Conservation (phyloP, 192 early-diverging fungal genomes). For the Podila verticillata region DNA sequence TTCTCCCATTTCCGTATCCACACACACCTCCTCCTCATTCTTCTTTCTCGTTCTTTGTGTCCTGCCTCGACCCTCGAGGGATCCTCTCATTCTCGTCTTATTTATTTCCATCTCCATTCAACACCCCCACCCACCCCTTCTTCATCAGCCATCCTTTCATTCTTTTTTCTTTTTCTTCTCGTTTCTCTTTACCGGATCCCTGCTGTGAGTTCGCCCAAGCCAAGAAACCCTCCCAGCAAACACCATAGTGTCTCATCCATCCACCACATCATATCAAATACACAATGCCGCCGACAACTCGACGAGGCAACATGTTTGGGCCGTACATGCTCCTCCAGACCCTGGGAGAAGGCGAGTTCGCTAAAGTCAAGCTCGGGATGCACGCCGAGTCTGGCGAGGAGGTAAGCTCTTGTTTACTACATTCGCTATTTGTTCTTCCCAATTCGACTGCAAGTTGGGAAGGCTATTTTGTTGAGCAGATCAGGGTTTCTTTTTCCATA, state of each 20-base stretch:
- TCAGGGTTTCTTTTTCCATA: background rate
- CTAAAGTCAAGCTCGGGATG: slow-evolving; percentile 97
- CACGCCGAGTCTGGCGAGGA: slow-evolving; percentile 81
- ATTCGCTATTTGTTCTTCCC: background rate
- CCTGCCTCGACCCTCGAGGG: background rate
- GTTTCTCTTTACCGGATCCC: background rate
- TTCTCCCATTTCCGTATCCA: too few species aligned
- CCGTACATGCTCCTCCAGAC: slow-evolving; percentile 97
- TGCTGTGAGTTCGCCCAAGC: background rate
- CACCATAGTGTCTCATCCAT: background rate
- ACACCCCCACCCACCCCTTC: too few species aligned
- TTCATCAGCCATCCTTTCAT: background rate
- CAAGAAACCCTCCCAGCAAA: background rate
- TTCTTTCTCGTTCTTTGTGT: slow-evolving; percentile 4
- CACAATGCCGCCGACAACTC: slow-evolving; percentile 37
- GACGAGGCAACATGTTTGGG: slow-evolving; percentile 79
- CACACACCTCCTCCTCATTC: background rate
- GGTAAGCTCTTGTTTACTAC: slow-evolving; percentile 43
- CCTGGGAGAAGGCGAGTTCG: slow-evolving; percentile 97
- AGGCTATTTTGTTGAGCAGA: background rate
- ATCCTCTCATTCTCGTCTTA: background rate
- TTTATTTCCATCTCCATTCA: background rate
- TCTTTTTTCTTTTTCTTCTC: slow-evolving; percentile 6
- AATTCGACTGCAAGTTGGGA: background rate
- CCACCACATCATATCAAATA: background rate